phyloP scores from a whole-genome alignment of 345 rosid species.

The Linum tenue region DNA sequence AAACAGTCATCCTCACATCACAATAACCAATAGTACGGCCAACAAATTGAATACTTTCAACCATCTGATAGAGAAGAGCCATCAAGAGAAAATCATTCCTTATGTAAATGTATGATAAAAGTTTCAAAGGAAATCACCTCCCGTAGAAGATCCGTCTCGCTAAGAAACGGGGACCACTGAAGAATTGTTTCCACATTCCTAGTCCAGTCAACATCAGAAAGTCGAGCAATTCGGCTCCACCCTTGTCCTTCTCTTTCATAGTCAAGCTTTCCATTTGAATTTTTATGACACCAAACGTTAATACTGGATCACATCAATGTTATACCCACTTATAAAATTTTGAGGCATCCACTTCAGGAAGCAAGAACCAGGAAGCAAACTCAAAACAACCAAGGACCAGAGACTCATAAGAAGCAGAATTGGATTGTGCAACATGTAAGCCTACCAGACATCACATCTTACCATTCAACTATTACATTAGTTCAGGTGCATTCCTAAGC shows the following conservation, averaged over 20 bases:
- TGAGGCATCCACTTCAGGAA: slow-evolving; percentile 1
- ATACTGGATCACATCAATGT: slow-evolving; percentile 1
- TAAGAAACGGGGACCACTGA: slow-evolving; percentile 81
- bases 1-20: too few relatives aligned
- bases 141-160: slow-evolving; percentile 60
- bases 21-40: not conserved
- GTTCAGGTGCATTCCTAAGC: not conserved
- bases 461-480: not conserved
- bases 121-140: slow-evolving; percentile 42
- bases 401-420: not conserved
- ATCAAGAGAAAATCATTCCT: too few relatives aligned
- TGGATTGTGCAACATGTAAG: not conserved
- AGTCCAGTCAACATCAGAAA: slow-evolving; percentile 51
- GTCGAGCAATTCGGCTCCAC: slow-evolving; percentile 50
- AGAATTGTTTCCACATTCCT: slow-evolving; percentile 55
- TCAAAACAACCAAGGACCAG: not conserved
- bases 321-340: not conserved
- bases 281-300: slow-evolving; percentile 7
- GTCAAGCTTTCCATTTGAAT: slow-evolving; percentile 55
- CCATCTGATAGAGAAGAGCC: not conserved
- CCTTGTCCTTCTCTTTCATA: slow-evolving; percentile 45
- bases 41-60: not conserved
- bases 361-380: slow-evolving; percentile 9
- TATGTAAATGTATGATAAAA: not conserved
- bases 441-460: not conserved